phyloP scores from a whole-genome alignment of 2,329 filamentous ascomycete species.

The Colletotrichum tropicicola region DNA sequence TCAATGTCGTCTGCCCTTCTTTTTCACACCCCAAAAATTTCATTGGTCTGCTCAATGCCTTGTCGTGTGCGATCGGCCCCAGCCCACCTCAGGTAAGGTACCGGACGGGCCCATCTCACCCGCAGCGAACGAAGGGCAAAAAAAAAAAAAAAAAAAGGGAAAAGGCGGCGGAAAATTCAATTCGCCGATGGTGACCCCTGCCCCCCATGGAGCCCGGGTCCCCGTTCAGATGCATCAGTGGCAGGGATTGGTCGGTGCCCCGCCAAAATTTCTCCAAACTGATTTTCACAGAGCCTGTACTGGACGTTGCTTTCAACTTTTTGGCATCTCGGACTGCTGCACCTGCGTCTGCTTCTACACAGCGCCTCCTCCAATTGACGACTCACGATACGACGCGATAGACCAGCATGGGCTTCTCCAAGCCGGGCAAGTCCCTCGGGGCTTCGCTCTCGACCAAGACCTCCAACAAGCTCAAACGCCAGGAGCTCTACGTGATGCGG shows the following conservation, averaged over 20 bases:
- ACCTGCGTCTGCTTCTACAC: too few species aligned
- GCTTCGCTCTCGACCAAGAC: conserved; percentile 54
- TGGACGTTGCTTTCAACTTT: background rate
- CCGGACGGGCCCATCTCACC: background rate
- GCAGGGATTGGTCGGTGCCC: conserved; percentile 30
- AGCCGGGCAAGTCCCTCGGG: conserved; percentile 34
- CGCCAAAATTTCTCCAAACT: conserved; percentile 32
- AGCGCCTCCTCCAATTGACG: background rate
- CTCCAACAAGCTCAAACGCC: conserved; percentile 81
- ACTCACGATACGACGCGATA: background rate
- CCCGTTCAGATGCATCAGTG: conserved; percentile 21
- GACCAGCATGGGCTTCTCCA: conserved; percentile 29
- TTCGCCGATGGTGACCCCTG: conserved; percentile 17
- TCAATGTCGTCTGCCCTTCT: conserved; percentile 6
- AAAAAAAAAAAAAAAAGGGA: background rate
- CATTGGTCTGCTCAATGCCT: conserved; percentile 5
- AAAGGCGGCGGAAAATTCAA: conserved; percentile 21
- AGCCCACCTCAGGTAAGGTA: conserved; percentile 8
- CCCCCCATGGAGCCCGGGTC: background rate
- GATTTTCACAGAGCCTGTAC: conserved; percentile 7
- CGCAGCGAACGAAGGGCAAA: background rate
- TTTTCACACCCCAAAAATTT: background rate
- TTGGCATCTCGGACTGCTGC: background rate
- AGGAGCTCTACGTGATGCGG: conserved; percentile 80
- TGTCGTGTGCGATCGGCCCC: conserved; percentile 15